Evolutionary conservation across 306 rosid species (phyloP).

Genomic region (Medicago lupulina): DNA sequence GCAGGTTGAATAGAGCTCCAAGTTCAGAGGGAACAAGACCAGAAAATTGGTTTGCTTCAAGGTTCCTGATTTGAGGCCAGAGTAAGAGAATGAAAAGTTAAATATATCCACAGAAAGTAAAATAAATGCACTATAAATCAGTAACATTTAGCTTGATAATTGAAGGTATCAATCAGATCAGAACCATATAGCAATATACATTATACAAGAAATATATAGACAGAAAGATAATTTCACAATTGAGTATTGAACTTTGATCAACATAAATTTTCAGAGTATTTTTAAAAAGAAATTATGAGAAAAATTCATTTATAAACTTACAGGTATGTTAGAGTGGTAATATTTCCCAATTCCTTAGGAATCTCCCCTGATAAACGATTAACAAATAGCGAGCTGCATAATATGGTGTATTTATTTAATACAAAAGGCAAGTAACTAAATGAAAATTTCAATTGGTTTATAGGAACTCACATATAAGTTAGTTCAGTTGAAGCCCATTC

Average conservation of each 20-base stretch:
- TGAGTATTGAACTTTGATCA: constrained; percentile 33
- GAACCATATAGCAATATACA: constrained; percentile 14
- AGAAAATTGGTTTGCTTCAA: constrained; percentile 79
- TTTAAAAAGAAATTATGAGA: neutral
- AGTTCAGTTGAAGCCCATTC: constrained; percentile 73
- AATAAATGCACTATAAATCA: constrained; percentile 12
- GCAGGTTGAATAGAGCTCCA: constrained; percentile 66
- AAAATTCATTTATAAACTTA: constrained; percentile 50
- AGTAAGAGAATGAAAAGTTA: neutral
- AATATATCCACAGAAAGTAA: constrained; percentile 26
- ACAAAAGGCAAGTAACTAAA: constrained; percentile 34
- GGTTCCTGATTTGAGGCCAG: constrained; percentile 55
- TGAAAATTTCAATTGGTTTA: constrained; percentile 31
- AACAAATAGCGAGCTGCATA: constrained; percentile 76
- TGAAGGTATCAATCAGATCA: neutral
- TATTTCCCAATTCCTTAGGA: constrained; percentile 74
- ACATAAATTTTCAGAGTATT: constrained; percentile 20
- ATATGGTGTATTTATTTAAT: constrained; percentile 42
- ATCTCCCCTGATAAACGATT: constrained; percentile 86
- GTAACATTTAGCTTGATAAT: neutral
- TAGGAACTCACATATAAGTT: constrained; percentile 63
- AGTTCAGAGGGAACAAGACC: constrained; percentile 76
- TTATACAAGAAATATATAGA: neutral
- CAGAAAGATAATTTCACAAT: constrained; percentile 35
- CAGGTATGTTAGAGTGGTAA: constrained; percentile 67